Base-by-base conservation (phyloP, 305 asterid species). In the Fraxinus platypoda region DNA sequence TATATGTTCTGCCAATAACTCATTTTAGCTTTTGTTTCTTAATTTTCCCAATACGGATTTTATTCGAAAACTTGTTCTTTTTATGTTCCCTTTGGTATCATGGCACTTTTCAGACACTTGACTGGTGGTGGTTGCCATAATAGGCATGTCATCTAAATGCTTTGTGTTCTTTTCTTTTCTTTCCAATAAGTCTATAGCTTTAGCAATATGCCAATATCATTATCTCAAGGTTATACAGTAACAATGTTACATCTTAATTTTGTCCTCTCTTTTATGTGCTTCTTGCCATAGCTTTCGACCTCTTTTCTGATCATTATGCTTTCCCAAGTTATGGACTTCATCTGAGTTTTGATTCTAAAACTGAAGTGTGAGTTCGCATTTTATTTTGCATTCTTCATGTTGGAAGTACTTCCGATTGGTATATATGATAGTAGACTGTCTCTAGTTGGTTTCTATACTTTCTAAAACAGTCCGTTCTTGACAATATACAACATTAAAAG, bases 1-100 rank as follows among this genome's bases (percentile, higher is more conserved):
- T 95, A 91, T 78, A 66, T 83, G 30, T 25, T 23, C 26, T 73
- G n/a, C 37, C 75, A 66, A 19, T 33, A 82, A 54, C 80, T 86
- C 59, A 77, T 76, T 72, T 30, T 57, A 33, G 46, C 82, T 28
- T 75, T 70, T 76, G 49, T 68, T 83, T 76, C 43, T 70, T 23
- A 23, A 52, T 77, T 19, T 84, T 75, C 37, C 12, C 2, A 11
- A 1, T 72, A 28, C 76, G 52, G 73, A 23, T 73, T 82, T 49
- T 64, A 52, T 74, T 78, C 35, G 46, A 26, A 54, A 78, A 52
- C 6, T 25, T 78, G 57, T 84, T 75, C 34, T 49, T 71, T 78
- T 74, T 37, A 74, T 80, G 76, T 43, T 74, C 28, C 70, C 64
- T 64, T 80, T 52, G 57, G 38, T 21, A n/a, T 4, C 31, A 7